phyloP scores from a whole-genome alignment of 306 rosid species.

The Sphenostylis stenocarpa region DNA sequence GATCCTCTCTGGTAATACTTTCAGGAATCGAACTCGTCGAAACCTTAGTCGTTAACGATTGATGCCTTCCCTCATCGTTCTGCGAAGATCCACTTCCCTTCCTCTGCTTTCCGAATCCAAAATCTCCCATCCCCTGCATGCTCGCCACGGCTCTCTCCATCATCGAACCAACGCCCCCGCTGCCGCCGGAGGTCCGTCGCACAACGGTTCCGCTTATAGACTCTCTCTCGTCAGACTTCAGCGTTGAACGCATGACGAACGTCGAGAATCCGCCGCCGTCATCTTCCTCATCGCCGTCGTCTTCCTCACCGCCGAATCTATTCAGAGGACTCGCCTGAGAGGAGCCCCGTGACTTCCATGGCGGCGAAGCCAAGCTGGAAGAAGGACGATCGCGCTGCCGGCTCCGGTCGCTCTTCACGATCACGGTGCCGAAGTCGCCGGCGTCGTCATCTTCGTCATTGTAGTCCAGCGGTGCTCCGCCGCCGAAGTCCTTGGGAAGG shows the following conservation, averaged over 20 bases:
- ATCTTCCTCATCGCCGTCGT: slow-evolving; percentile 39
- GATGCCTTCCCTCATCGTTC: slow-evolving; percentile 62
- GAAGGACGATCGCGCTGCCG: slow-evolving; percentile 46
- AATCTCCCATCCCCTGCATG: slow-evolving; percentile 79
- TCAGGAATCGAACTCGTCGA: slow-evolving; percentile 94
- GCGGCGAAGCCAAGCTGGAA: slow-evolving; percentile 38
- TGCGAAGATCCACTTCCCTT: slow-evolving; percentile 61
- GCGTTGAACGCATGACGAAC: slow-evolving; percentile 63
- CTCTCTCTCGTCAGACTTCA: slow-evolving; percentile 58
- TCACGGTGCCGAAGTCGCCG: slow-evolving; percentile 80
- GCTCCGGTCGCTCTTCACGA: slow-evolving; percentile 59
- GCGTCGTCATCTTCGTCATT: slow-evolving; percentile 60
- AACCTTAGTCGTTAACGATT: slow-evolving; percentile 53
- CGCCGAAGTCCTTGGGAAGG: slow-evolving; percentile 95
- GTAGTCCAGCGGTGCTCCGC: slow-evolving; percentile 80
- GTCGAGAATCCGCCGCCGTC: slow-evolving; percentile 64
- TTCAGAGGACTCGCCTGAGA: slow-evolving; percentile 37
- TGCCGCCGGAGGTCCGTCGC: slow-evolving; percentile 45
- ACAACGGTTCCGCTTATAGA: slow-evolving; percentile 66
- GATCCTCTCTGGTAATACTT: slow-evolving; percentile 88
- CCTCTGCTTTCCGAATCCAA: slow-evolving; percentile 77
- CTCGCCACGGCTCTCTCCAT: slow-evolving; percentile 94
- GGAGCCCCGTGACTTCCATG: slow-evolving; percentile 46
- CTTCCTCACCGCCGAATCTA: slow-evolving; percentile 33
- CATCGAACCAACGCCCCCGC: slow-evolving; percentile 45